A percentile compares a stretch with the other conserved stretches of the same genome.
Conservation (phyloP, 192 early-diverging fungal genomes). For the Rhizophagus clarus region DNA sequence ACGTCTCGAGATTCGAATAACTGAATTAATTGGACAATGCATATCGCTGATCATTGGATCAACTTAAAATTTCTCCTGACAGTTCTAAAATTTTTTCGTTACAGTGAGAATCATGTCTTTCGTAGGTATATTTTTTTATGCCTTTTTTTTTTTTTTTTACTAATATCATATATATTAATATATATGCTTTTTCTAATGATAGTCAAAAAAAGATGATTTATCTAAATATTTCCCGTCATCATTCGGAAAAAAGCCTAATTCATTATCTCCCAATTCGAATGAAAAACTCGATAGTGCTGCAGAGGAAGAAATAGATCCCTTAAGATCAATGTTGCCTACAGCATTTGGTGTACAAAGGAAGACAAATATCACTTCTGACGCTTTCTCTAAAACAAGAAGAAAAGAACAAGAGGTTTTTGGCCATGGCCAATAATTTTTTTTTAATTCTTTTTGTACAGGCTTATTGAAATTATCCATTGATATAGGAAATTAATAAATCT, state of each 20-base stretch:
- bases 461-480: background rate
- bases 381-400: slow-evolving; percentile 43
- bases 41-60: too few relatives aligned
- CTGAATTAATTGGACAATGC: too few relatives aligned
- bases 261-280: slow-evolving; percentile 31
- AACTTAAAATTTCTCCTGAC: too few relatives aligned
- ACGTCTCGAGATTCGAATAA: too few relatives aligned
- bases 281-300: background rate
- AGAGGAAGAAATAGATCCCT: slow-evolving; percentile 34
- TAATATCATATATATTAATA: too few relatives aligned
- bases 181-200: too few relatives aligned
- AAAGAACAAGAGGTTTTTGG: slow-evolving; percentile 31
- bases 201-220: slow-evolving; percentile 43
- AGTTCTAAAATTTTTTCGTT: too few relatives aligned
- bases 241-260: slow-evolving; percentile 42
- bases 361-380: slow-evolving; percentile 25
- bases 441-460: background rate
- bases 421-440: background rate
- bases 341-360: slow-evolving; percentile 54
- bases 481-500: background rate
- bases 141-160: too few relatives aligned
- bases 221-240: slow-evolving; percentile 50
- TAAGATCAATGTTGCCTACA: slow-evolving; percentile 51
- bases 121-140: too few relatives aligned
- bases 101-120: too few relatives aligned